Percentiles rank a stretch among this genome's conserved stretches.
phyloP scores from a whole-genome alignment of 805 yeast species.

The Pichia scutulata region DNA sequence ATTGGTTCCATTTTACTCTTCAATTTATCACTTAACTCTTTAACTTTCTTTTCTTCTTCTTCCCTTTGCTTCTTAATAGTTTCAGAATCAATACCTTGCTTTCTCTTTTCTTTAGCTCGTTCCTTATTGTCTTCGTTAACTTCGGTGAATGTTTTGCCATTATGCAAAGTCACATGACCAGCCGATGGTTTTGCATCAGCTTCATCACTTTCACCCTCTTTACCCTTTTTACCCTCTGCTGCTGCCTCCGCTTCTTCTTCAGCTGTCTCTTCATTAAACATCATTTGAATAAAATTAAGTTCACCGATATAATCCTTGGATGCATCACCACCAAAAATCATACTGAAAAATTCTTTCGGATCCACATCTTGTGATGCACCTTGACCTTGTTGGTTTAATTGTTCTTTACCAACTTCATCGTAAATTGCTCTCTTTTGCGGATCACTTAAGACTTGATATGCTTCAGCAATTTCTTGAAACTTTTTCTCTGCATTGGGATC shows the following conservation, averaged over 20 bases:
- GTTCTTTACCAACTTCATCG: slow-evolving; percentile 70
- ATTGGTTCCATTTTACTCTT: slow-evolving; percentile 31
- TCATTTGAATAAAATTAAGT: slow-evolving; percentile 65
- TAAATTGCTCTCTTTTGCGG: slow-evolving; percentile 56
- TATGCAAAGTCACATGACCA: slow-evolving; percentile 7
- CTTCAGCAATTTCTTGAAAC: slow-evolving; percentile 57
- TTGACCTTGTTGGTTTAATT: slow-evolving; percentile 33
- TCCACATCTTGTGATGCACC: slow-evolving; percentile 59
- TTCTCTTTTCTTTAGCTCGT: slow-evolving; percentile 8
- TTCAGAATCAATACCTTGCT: slow-evolving; percentile 19
- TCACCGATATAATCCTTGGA: slow-evolving; percentile 86
- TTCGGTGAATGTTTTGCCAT: slow-evolving; percentile 10
- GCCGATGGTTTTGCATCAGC: neutral
- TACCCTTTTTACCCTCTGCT: slow-evolving; percentile 20
- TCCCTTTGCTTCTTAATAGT: slow-evolving; percentile 25
- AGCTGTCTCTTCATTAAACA: slow-evolving; percentile 36
- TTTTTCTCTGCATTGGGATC: slow-evolving; percentile 70
- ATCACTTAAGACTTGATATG: slow-evolving; percentile 71
- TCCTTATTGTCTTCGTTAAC: slow-evolving; percentile 11
- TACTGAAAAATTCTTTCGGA: slow-evolving; percentile 61
- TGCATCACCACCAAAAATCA: slow-evolving; percentile 85
- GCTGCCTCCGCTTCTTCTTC: slow-evolving; percentile 38
- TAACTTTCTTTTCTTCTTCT: slow-evolving; percentile 39
- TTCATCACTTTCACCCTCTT: slow-evolving; percentile 19
- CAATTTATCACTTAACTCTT: slow-evolving; percentile 53